These are phyloP conservation scores for Allantophomopsis cytisporea DNA, from an alignment of 2,329 filamentous ascomycete species.

Conservation along the genomic window DNA sequence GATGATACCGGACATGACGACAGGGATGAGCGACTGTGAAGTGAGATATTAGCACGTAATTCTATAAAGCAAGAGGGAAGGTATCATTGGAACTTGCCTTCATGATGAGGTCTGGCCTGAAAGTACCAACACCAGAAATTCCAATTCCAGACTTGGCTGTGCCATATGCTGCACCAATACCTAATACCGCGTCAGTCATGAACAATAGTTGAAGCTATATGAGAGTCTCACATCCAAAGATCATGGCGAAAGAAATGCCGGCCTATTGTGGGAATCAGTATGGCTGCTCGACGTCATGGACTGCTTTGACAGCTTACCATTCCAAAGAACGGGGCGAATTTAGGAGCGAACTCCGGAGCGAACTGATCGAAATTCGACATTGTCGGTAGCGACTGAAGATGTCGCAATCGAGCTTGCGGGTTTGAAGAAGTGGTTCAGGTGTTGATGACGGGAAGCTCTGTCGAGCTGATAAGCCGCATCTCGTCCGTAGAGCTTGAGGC, in stretches of 20 bases:
- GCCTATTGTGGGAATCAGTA: slow-evolving; percentile 33
- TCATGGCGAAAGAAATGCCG: slow-evolving; percentile 71
- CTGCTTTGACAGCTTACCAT: slow-evolving; percentile 46
- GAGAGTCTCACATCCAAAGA: slow-evolving; percentile 58
- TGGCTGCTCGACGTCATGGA: slow-evolving; percentile 1
- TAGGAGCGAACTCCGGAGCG: slow-evolving; percentile 57
- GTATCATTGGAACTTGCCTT: slow-evolving; percentile 42
- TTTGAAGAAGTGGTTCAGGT: background rate
- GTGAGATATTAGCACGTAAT: background rate
- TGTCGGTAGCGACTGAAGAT: slow-evolving; percentile 7
- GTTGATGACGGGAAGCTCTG: background rate
- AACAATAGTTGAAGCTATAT: slow-evolving; percentile 14
- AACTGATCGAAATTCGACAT: slow-evolving; percentile 43
- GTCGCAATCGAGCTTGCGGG: too few species aligned
- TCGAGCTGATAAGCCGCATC: too few species aligned
- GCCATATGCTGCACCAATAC: slow-evolving; percentile 66
- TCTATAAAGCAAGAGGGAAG: background rate
- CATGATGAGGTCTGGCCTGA: slow-evolving; percentile 81
- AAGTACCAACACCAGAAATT: slow-evolving; percentile 75
- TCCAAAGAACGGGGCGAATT: slow-evolving; percentile 79
- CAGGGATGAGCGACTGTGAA: slow-evolving; percentile 63
- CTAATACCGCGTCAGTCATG: slow-evolving; percentile 10
- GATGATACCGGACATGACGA: slow-evolving; percentile 98
- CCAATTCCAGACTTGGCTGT: slow-evolving; percentile 83
- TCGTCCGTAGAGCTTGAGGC: too few species aligned